Base-by-base conservation (phyloP, 192 early-diverging fungal species). In the Chytriomyces hyalinus region DNA sequence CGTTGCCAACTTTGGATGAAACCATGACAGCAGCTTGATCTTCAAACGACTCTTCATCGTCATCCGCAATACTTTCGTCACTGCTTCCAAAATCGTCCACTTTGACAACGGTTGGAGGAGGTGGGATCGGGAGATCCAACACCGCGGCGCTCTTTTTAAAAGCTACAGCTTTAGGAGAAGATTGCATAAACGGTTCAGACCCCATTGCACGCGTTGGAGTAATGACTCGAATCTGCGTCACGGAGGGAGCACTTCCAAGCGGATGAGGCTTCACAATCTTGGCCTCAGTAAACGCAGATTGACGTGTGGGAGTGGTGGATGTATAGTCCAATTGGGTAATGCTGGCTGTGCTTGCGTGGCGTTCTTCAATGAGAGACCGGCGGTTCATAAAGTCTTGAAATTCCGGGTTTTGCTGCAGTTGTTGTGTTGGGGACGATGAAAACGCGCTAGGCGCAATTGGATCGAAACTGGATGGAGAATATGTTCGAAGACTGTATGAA, bases 321-420 rank as follows among this genome's bases (percentile, higher is more conserved):
- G 20, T 57, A 4, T 13, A 57, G 53, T 36, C 36, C 36, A 4
- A 36, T 36, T 36, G 36, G 1, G 36, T 36, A 2, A 36, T 2
- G 36, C 53, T 57, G 15, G 20, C 15, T 20, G 53, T 57, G 15
- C 53, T 57, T 57, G 53, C 53, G 5, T 57, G 53, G 53, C 53
- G 53, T 20, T 57, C 15, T 20, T 84, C 80, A 13, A 86, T 26
- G 62, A 80, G 78, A 62, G 81, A 75, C 10, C 77, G 73, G 13
- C 83, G 81, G 47, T 79, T 60, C 67, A 84, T 77, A 61, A 87
- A 83, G 59, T 87, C 81, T 65, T 79, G 45, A 49, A 83, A 77
- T 49, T 85, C 84, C 7, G 74, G 64, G 13, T 26, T 22, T 26
- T 43, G 24, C 17, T 13, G 53, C 0, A 13, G 50, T 59, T 69